phyloP scores from a whole-genome alignment of 805 yeast species.

The Wickerhamomyces hampshirensis region DNA sequence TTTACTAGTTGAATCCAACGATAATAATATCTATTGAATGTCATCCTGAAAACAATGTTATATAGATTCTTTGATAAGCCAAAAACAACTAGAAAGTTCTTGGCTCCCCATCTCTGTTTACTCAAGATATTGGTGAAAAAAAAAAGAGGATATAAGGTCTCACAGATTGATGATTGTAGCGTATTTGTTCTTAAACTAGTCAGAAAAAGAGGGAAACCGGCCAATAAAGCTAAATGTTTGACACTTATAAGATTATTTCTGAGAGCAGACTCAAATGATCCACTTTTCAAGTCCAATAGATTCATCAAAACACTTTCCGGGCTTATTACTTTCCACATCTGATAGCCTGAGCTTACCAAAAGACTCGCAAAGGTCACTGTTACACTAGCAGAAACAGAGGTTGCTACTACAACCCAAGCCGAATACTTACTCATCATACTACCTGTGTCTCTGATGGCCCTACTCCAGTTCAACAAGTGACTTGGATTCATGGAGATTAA shows the following conservation, averaged over 20 bases:
- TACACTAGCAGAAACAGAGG: conserved; percentile 20
- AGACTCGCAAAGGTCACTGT: conserved; percentile 17
- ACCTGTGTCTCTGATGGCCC: conserved; percentile 17
- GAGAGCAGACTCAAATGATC: conserved; percentile 14
- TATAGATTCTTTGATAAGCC: conserved; percentile 15
- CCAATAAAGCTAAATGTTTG: conserved; percentile 16
- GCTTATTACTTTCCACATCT: conserved; percentile 23
- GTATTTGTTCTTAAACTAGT: conserved; percentile 18
- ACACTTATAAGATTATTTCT: conserved; percentile 6
- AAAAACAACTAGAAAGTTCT: conserved; percentile 8
- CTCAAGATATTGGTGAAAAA: conserved; percentile 11
- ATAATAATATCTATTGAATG: conserved; percentile 32
- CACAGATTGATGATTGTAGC: conserved; percentile 6
- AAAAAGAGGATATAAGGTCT: conserved; percentile 16
- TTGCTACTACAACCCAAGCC: conserved; percentile 9
- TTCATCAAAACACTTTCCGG: conserved; percentile 30
- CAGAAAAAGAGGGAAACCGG: conserved; percentile 29
- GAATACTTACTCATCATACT: conserved; percentile 1
- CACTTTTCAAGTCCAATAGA: conserved; percentile 23
- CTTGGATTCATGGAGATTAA: conserved; percentile 22
- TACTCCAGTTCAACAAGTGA: conserved; percentile 7
- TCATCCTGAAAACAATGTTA: conserved; percentile 14
- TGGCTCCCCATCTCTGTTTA: conserved; percentile 5
- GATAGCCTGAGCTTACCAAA: conserved; percentile 26
- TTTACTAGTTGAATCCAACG: conserved; percentile 28